These are phyloP conservation scores for Aspergillus sp. DNA, from an alignment of 2,329 filamentous ascomycete species.

Conservation along the genomic window DNA sequence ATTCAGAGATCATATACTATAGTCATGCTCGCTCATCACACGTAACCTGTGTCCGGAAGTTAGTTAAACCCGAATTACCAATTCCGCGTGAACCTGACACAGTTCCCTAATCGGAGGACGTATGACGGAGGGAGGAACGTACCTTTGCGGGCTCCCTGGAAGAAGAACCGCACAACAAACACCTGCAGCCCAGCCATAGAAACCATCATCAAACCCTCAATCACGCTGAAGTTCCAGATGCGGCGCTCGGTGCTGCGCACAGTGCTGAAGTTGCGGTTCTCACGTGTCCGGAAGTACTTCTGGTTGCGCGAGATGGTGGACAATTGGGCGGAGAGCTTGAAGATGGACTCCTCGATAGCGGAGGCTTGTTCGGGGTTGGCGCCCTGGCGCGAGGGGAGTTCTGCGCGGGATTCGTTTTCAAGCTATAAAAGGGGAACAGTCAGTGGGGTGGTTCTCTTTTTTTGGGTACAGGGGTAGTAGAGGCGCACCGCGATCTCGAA, in stretches of 20 bases:
- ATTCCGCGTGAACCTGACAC: too few relatives aligned
- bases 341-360: constrained; percentile 86
- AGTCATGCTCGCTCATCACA: constrained; percentile 34
- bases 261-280: constrained; percentile 98
- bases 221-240: constrained; percentile 96
- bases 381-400: constrained; percentile 84
- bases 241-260: constrained; percentile 92
- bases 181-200: constrained; percentile 96
- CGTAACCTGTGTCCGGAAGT: not conserved
- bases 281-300: constrained; percentile 98
- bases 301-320: constrained; percentile 96
- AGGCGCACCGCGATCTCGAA: constrained; percentile 86
- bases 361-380: constrained; percentile 86
- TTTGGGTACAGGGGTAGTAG: not conserved
- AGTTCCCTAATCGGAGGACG: too few relatives aligned
- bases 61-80: not conserved
- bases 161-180: constrained; percentile 97
- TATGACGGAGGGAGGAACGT: constrained; percentile 21
- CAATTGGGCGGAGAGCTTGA: constrained; percentile 89
- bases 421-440: constrained; percentile 57
- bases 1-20: constrained; percentile 29
- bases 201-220: constrained; percentile 88
- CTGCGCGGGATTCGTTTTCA: constrained; percentile 81
- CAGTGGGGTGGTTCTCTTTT: not conserved
- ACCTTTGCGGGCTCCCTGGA: constrained; percentile 79